phyloP scores from a whole-genome alignment of 1,284 basidiomycete genomes.

The Irpex sp. region DNA sequence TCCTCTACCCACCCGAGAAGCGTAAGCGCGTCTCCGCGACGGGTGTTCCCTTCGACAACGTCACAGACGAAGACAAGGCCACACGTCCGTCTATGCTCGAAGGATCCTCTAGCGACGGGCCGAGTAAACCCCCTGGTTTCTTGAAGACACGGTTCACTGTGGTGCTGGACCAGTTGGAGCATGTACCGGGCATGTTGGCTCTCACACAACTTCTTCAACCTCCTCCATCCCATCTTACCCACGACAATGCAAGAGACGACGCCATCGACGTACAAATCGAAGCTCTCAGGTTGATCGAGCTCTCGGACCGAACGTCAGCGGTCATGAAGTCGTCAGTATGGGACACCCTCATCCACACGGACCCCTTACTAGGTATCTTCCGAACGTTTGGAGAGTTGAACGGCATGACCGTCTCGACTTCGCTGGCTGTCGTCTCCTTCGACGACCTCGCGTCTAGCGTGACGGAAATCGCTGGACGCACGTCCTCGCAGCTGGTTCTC shows the following conservation, averaged over 20 bases:
- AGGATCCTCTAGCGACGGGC: slow-evolving; percentile 9
- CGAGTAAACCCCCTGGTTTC: slow-evolving; percentile 3
- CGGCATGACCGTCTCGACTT: slow-evolving; percentile 46
- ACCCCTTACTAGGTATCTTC: slow-evolving; percentile 62
- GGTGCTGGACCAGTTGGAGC: slow-evolving; percentile 89
- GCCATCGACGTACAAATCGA: slow-evolving; percentile 24
- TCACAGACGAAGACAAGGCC: slow-evolving; percentile 24
- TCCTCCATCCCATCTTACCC: slow-evolving; percentile 17
- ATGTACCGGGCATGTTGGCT: slow-evolving; percentile 75
- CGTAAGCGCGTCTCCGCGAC: slow-evolving; percentile 45
- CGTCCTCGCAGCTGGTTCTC: slow-evolving; percentile 52
- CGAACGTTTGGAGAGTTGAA: slow-evolving; percentile 58
- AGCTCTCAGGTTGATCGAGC: slow-evolving; percentile 61
- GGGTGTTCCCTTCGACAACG: slow-evolving; percentile 44
- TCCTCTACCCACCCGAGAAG: slow-evolving; percentile 70
- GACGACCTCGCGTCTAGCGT: slow-evolving; percentile 55
- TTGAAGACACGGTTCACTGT: slow-evolving; percentile 68
- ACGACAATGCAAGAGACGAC: slow-evolving; percentile 6
- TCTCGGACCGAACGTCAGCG: slow-evolving; percentile 67
- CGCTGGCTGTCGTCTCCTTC: slow-evolving; percentile 54
- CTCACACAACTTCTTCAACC: slow-evolving; percentile 61
- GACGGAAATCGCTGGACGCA: slow-evolving; percentile 43
- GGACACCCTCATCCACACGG: slow-evolving; percentile 50
- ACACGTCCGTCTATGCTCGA: slow-evolving; percentile 2
- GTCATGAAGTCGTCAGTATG: slow-evolving; percentile 64